Base-by-base conservation (phyloP, 345 rosid genomes). In the Camelina neglecta region DNA sequence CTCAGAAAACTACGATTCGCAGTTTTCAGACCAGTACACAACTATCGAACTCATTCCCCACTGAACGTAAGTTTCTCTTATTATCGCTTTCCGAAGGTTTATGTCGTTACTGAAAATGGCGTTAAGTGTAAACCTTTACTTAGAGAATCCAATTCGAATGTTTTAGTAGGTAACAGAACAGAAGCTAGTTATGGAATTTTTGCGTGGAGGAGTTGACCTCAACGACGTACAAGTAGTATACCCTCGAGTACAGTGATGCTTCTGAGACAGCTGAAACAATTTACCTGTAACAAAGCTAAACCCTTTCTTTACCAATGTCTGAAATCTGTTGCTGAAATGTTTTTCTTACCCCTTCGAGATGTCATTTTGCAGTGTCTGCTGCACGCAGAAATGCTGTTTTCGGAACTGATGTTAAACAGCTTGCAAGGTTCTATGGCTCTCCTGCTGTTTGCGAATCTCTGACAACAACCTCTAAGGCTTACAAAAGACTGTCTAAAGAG, bases 391-490 rank as follows among this genome's bases (percentile, higher is more conserved):
- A 50, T n/a, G 47, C 39, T 42, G 13, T 51, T 21, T 51, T 21
- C 5, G 3, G 23, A 21, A 21, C 29, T 26, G 54, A 58, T 59
- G n/a, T 39, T 67, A 21, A 49, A 13, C 2, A 15, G 26, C 41
- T 26, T 58, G 29, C 48, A 15, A 77, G 73, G 49, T 60, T 69
- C 24, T 77, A 77, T 54, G 60, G 57, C 64, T 77, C 81, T 60
- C 72, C 81, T 71, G 81, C 74, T 66, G 57, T 60, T 72, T 65
- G 49, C 21, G 16, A 77, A 24, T 2, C 72, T 39, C 7, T 60
- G 31, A 29, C 31, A 31, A 39, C 56, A 41, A 67, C 72, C 31
- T 41, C 72, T 12, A 77, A 65, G 50, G 20, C 51, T 58, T 0
- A 0, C 12, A 77, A 50, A 39, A 57, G 49, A 39, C 73, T 71